Evolutionary conservation across 257 asterid genomes (phyloP).

Genomic region (Nicotiana otophora): DNA sequence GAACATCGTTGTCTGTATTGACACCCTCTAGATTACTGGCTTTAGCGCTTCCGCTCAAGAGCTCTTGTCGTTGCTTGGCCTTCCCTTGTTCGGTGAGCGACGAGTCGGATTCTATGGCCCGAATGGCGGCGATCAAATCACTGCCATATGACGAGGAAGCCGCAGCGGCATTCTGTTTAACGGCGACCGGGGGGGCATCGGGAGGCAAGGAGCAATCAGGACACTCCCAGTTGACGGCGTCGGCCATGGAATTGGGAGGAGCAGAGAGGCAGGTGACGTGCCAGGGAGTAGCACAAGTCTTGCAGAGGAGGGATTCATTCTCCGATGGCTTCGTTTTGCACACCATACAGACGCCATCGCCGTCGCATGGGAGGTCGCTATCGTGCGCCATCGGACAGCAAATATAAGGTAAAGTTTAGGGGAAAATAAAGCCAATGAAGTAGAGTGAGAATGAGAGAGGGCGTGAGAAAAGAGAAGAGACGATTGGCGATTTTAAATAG

Average conservation of each 20-base stretch:
- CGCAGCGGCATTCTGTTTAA: conserved; percentile 20
- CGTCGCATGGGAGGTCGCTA: conserved; percentile 77
- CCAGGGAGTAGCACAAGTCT: conserved; percentile 80
- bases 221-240: conserved; percentile 60
- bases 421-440: not conserved
- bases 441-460: not conserved
- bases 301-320: conserved; percentile 52
- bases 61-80: conserved; percentile 75
- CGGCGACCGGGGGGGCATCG: conserved; percentile 6
- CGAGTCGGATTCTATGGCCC: conserved; percentile 57
- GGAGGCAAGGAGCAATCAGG: conserved; percentile 50
- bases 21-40: not conserved
- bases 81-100: conserved; percentile 63
- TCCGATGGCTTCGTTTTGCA: conserved; percentile 50
- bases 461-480: not conserved
- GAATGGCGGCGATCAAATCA: conserved; percentile 54
- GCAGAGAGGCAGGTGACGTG: conserved; percentile 62
- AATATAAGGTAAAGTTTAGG: not conserved
- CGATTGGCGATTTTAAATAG: not conserved
- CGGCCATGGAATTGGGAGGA: conserved; percentile 45
- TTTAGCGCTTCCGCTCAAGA: conserved; percentile 41
- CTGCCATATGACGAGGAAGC: conserved; percentile 13
- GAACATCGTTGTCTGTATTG: conserved; percentile 33
- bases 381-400: conserved; percentile 43
- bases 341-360: conserved; percentile 78